These are phyloP conservation scores for Penicillium polonicum DNA, from an alignment of 2,329 filamentous ascomycete species.

Conservation along the genomic window DNA sequence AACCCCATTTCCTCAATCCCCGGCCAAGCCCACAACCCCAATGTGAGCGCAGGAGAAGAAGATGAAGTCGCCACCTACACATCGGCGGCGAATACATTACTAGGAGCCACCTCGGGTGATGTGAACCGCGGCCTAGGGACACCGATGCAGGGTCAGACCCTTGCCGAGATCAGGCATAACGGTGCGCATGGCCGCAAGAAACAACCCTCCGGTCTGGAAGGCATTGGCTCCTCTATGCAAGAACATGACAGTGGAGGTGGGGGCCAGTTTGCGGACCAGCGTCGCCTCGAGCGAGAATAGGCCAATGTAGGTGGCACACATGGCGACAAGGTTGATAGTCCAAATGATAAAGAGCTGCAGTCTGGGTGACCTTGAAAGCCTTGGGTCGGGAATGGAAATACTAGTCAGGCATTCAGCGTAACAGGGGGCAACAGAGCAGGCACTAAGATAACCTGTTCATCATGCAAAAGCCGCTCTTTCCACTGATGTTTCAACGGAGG, in stretches of 20 bases:
- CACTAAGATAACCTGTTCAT: neutral
- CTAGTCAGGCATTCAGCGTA: neutral
- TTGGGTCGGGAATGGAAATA: neutral
- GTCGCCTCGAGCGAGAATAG: slow-evolving; percentile 30
- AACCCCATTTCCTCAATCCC: slow-evolving; percentile 31
- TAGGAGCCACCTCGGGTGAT: slow-evolving; percentile 53
- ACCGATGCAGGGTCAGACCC: slow-evolving; percentile 51
- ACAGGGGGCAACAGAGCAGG: neutral
- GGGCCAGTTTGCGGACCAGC: slow-evolving; percentile 26
- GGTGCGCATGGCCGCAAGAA: slow-evolving; percentile 45
- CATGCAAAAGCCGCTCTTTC: neutral
- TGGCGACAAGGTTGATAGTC: neutral
- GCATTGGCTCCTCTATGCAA: slow-evolving; percentile 39
- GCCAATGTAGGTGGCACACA: neutral
- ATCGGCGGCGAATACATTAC: slow-evolving; percentile 48
- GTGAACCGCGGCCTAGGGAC: slow-evolving; percentile 56
- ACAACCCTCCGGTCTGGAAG: slow-evolving; percentile 44
- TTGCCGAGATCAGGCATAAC: slow-evolving; percentile 49
- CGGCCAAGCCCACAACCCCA: slow-evolving; percentile 43
- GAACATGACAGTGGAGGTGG: slow-evolving; percentile 27
- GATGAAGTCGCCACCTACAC: slow-evolving; percentile 43
- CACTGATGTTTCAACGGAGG: neutral
- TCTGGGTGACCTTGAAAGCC: neutral
- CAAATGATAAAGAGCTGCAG: neutral
- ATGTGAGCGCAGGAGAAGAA: slow-evolving; percentile 40